phyloP scores from a whole-genome alignment of 306 rosid species.

The Hippophae rhamnoides region DNA sequence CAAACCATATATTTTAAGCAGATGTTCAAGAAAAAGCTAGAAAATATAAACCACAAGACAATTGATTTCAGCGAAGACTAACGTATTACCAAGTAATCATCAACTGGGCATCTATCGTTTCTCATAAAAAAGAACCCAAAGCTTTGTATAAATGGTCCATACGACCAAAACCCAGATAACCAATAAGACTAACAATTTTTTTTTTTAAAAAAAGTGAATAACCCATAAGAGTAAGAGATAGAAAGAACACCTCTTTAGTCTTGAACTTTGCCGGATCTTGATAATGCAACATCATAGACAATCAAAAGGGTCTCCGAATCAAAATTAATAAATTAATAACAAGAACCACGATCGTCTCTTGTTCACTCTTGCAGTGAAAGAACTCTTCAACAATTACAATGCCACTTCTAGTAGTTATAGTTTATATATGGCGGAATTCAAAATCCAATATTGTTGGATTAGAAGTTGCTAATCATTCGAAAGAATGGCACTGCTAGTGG shows the following conservation, averaged over 20 bases:
- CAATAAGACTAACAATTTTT: not conserved
- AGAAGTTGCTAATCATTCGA: too few species aligned
- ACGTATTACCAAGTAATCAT: not conserved
- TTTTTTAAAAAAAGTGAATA: not conserved
- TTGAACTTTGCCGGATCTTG: conserved; percentile 50
- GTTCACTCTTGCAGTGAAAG: too few species aligned
- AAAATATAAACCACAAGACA: not conserved
- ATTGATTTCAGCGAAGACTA: not conserved
- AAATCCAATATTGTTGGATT: too few species aligned
- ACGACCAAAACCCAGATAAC: not conserved
- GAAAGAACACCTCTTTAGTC: conserved; percentile 48
- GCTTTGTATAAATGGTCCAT: not conserved
- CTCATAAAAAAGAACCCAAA: not conserved
- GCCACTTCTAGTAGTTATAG: too few species aligned
- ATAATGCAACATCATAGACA: conserved; percentile 51
- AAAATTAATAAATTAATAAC: too few species aligned
- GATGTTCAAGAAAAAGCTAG: not conserved
- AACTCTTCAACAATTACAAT: too few species aligned
- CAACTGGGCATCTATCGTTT: not conserved
- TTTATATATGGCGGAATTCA: too few species aligned
- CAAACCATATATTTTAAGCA: not conserved
- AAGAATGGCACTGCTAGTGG: too few species aligned
- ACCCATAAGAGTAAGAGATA: not conserved
- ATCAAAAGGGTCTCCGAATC: too few species aligned
- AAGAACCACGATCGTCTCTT: too few species aligned